Evolutionary conservation across 208 protist genomes (phyloP), one percentile per base, ranked within the genome.

Genomic region (Leishmania martiniquensis): DNA sequence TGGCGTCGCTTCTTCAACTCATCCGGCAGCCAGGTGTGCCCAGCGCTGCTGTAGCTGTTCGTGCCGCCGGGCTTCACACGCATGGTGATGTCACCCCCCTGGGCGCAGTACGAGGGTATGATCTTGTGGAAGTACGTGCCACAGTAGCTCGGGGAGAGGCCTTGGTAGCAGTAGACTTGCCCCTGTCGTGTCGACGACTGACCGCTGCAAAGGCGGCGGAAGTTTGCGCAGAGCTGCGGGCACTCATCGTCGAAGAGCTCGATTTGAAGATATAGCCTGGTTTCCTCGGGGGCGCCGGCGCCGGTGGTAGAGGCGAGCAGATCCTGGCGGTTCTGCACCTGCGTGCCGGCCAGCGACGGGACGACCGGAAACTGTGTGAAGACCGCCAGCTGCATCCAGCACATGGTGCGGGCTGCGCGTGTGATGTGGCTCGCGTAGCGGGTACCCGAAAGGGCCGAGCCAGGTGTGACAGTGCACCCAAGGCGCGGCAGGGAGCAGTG

Each of bases 51-150:
- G 73, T 92, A 86, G 77, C 89, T 85, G 87, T 96, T 94, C 22
- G 84, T 89, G 87, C 98, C 98, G 44, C 90, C 72, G 0, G 70
- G 76, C 66, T 60, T 95, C 71, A 99, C 93, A n/a, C 90, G 93
- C 87, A 93, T 94, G 25, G 96, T 99, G 82, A 99, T 94, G 90
- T 99, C 98, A 57, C 98, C 98, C 63, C 98, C 98, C 84, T 99
- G 98, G 17, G 89, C 71, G 57, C 91, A 94, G 69, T 98, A 95
- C 29, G 85, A 49, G 6, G 92, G 93, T 45, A 98, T 95, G 68
- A 98, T 97, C 74, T 97, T 95, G 84, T 98, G 96, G 85, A 98
- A 97, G 78, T 86, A 95, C 4, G 94, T 97, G 68, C 95, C 95
- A 7, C 88, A 80, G 83, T 98, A 98, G 83, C 87, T 89, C 6